Percentiles rank a stretch among this genome's conserved stretches.
These are phyloP conservation scores for Collybia sordida DNA, from an alignment of 768 basidiomycete genomes.

Conservation along the genomic window DNA sequence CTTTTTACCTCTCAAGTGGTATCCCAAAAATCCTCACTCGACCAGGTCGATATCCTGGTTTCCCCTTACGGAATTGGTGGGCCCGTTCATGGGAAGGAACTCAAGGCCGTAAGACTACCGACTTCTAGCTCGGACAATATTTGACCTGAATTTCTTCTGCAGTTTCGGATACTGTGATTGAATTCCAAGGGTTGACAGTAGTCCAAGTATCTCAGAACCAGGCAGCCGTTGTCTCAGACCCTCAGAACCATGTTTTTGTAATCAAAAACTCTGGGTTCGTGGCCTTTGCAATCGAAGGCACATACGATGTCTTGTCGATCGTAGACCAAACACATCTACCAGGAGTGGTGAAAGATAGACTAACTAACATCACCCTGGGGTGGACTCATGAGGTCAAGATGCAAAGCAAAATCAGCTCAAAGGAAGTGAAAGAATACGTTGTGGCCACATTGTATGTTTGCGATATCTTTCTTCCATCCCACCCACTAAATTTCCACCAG, in stretches of 20 bases:
- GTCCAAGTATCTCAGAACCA: slow-evolving; percentile 86
- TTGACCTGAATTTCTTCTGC: slow-evolving; percentile 1
- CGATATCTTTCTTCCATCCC: slow-evolving; percentile 1
- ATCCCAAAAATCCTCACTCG: slow-evolving; percentile 72
- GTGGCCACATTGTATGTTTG: slow-evolving; percentile 72
- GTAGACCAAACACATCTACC: slow-evolving; percentile 84
- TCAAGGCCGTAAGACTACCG: slow-evolving; percentile 56
- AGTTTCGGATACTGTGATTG: slow-evolving; percentile 84
- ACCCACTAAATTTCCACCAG: slow-evolving; percentile 29
- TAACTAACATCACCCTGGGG: slow-evolving; percentile 65
- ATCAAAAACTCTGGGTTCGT: slow-evolving; percentile 79
- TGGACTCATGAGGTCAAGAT: slow-evolving; percentile 79
- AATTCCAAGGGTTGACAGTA: slow-evolving; percentile 78
- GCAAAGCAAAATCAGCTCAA: slow-evolving; percentile 52
- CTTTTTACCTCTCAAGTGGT: slow-evolving; percentile 52
- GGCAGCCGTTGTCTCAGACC: slow-evolving; percentile 77
- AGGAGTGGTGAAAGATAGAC: slow-evolving; percentile 53
- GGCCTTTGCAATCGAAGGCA: slow-evolving; percentile 73
- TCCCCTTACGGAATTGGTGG: slow-evolving; percentile 84
- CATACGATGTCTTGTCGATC: slow-evolving; percentile 77
- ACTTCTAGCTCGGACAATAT: not conserved
- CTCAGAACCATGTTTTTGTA: slow-evolving; percentile 78
- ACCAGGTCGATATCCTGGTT: slow-evolving; percentile 76
- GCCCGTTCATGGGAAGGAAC: slow-evolving; percentile 72
- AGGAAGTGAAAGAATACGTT: slow-evolving; percentile 60